Conservation (phyloP, 495 filamentous ascomycete genomes). For the Mytilinidion resinicola region DNA sequence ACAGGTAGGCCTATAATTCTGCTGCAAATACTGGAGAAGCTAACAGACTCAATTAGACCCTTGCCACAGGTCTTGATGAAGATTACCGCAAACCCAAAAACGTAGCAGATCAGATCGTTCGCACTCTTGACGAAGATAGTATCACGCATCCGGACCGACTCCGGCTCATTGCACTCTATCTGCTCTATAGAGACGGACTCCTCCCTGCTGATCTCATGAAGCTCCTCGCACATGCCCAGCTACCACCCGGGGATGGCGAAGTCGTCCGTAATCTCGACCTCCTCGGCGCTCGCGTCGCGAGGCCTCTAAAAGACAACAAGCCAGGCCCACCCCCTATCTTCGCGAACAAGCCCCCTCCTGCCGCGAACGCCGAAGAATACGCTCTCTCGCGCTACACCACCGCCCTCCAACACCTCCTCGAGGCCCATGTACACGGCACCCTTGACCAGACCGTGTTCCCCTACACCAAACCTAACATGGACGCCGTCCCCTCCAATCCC, state of each 20-base stretch:
- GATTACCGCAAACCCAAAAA: constrained; percentile 88
- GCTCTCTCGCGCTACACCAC: constrained; percentile 55
- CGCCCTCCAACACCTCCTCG: constrained; percentile 50
- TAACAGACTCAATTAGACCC: constrained; percentile 45
- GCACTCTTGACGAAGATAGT: constrained; percentile 73
- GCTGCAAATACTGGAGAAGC: not conserved
- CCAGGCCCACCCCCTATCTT: constrained; percentile 61
- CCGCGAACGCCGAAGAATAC: constrained; percentile 46
- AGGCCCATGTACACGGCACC: constrained; percentile 54
- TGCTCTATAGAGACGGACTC: constrained; percentile 83
- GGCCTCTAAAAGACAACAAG: constrained; percentile 68
- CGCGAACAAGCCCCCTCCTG: constrained; percentile 48
- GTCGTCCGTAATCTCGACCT: constrained; percentile 72
- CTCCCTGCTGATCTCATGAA: constrained; percentile 78
- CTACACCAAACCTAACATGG: constrained; percentile 69
- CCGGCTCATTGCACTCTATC: constrained; percentile 75
- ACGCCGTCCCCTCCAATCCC: constrained; percentile 50
- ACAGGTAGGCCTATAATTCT: constrained; percentile 42
- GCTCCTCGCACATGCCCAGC: constrained; percentile 73
- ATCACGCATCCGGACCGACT: constrained; percentile 67
- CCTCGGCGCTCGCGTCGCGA: constrained; percentile 69
- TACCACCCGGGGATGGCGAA: constrained; percentile 65
- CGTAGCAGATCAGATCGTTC: constrained; percentile 74
- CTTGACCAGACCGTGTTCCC: constrained; percentile 62
- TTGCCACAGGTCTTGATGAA: constrained; percentile 90